Evolutionary conservation across 345 rosid genomes (phyloP).

Genomic region (Aurinia saxatilis): DNA sequence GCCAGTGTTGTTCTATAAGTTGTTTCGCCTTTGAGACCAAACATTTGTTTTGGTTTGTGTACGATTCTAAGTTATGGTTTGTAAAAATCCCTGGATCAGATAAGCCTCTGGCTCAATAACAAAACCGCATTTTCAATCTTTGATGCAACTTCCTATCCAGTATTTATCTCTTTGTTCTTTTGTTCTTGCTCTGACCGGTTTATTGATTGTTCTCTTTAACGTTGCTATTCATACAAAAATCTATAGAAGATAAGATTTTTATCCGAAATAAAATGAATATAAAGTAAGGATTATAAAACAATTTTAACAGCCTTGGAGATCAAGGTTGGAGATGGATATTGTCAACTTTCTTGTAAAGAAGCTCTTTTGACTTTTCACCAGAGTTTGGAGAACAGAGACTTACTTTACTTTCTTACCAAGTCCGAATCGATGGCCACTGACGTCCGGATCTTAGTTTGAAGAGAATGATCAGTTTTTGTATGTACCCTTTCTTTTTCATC

Average conservation of each 20-base stretch:
- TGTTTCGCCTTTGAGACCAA: too few relatives aligned
- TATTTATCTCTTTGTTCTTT: too few relatives aligned
- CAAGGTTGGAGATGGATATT: slow-evolving; percentile 3
- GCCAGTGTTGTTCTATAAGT: too few relatives aligned
- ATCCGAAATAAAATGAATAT: not conserved
- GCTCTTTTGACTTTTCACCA: slow-evolving; percentile 17
- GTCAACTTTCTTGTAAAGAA: slow-evolving; percentile 18
- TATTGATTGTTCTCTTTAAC: not conserved
- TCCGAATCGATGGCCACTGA: not conserved
- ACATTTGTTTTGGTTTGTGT: too few relatives aligned
- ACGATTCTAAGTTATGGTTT: too few relatives aligned
- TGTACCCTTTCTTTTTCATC: slow-evolving; percentile 43
- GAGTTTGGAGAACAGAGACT: not conserved
- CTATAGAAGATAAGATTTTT: not conserved
- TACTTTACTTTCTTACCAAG: slow-evolving; percentile 16
- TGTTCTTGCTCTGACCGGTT: not conserved
- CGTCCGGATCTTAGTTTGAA: too few relatives aligned
- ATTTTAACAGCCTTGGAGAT: slow-evolving; percentile 21
- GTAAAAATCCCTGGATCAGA: too few relatives aligned
- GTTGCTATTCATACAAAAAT: not conserved
- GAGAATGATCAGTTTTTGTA: too few relatives aligned
- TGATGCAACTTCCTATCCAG: too few relatives aligned
- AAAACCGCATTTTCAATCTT: too few relatives aligned
- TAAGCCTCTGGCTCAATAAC: too few relatives aligned
- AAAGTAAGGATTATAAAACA: not conserved